Evolutionary conservation across 257 asterid species (phyloP).

Genomic region (Ajuga chamaepitys): DNA sequence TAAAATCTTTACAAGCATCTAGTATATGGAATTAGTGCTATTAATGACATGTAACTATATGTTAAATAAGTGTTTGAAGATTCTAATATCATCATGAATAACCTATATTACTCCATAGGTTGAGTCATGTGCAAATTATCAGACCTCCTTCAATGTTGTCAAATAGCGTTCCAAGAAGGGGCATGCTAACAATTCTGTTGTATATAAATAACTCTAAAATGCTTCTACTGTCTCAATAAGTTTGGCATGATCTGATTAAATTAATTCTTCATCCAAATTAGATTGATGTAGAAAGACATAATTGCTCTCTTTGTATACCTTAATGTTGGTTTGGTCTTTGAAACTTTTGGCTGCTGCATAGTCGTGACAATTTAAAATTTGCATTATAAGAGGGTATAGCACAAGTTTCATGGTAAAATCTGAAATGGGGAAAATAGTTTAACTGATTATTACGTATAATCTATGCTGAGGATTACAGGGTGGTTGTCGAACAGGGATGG

Average conservation of each 20-base stretch:
- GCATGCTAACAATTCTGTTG: not conserved
- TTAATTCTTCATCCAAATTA: not conserved
- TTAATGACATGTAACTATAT: not conserved
- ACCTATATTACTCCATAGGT: not conserved
- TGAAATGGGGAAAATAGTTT: not conserved
- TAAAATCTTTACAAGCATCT: not conserved
- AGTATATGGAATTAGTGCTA: not conserved
- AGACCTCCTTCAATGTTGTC: not conserved
- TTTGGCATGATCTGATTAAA: not conserved
- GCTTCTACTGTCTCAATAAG: not conserved
- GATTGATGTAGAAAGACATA: not conserved
- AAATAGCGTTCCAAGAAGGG: not conserved
- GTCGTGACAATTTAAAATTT: not conserved
- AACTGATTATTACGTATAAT: not conserved
- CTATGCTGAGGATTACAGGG: conserved; percentile 50
- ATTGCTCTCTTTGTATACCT: not conserved
- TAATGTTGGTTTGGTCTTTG: not conserved
- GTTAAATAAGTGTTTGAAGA: not conserved
- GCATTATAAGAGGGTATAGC: not conserved
- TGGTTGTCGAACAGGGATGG: conserved; percentile 96
- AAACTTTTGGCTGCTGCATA: not conserved
- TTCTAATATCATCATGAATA: not conserved
- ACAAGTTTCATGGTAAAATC: not conserved
- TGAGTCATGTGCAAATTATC: not conserved
- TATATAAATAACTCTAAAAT: not conserved